A percentile compares a stretch with the other conserved stretches of the same genome.
These are phyloP conservation scores for Amanita jacksonii DNA, from an alignment of 768 basidiomycete genomes.

Conservation along the genomic window DNA sequence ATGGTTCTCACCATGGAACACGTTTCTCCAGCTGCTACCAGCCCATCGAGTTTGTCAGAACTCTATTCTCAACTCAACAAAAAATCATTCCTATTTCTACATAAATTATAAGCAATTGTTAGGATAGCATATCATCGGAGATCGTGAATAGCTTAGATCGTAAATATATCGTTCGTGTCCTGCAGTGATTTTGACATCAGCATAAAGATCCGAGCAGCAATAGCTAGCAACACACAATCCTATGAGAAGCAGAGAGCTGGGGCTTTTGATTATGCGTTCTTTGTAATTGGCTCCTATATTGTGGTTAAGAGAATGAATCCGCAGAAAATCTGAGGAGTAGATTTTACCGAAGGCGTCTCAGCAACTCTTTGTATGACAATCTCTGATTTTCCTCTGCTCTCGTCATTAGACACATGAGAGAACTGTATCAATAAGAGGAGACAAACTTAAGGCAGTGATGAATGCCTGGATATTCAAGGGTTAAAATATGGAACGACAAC, in stretches of 20 bases:
- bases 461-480: constrained; percentile 42
- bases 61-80: no score
- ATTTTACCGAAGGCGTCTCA: constrained; percentile 42
- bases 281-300: constrained; percentile 31
- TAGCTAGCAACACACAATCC: neutral
- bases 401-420: no score
- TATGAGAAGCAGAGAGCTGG: neutral
- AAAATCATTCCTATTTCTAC: no score
- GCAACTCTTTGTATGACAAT: constrained; percentile 58
- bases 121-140: no score
- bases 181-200: neutral
- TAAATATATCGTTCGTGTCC: neutral
- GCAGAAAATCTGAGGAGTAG: neutral
- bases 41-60: no score
- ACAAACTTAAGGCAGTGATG: constrained; percentile 37
- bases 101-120: no score
- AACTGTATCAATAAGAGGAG: neutral
- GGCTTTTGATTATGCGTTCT: constrained; percentile 27
- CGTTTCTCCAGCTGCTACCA: constrained; percentile 8
- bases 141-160: no score
- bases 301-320: constrained; percentile 13
- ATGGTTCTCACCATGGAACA: constrained; percentile 14
- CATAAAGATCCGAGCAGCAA: neutral
- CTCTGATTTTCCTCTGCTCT: constrained; percentile 36
- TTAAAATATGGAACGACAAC: neutral